Percentiles rank a stretch among this genome's conserved stretches.
Conservation (phyloP, 345 rosid species). For the Trapa incisa region DNA sequence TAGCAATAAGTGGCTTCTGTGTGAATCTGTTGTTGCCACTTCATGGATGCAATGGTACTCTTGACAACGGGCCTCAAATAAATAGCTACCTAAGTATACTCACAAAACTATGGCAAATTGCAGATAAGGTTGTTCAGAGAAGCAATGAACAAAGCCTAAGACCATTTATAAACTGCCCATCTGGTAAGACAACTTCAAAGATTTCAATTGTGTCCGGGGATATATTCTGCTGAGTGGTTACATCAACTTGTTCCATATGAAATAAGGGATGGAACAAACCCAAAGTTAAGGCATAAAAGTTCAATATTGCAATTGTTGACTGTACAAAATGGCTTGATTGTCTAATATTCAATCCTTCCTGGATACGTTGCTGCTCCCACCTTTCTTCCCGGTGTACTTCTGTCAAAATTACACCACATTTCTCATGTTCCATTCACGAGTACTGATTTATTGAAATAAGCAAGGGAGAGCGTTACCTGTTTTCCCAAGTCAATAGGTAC, state of each 20-base stretch:
- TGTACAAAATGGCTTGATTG: neutral
- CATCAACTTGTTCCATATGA: slow-evolving; percentile 1
- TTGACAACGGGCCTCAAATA: neutral
- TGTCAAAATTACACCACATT: neutral
- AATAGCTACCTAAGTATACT: neutral
- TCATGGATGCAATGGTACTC: neutral
- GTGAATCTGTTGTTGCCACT: neutral
- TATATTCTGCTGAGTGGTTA: neutral
- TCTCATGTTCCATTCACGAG: neutral
- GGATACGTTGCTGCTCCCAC: slow-evolving; percentile 19
- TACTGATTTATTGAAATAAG: neutral
- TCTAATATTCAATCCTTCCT: slow-evolving; percentile 22
- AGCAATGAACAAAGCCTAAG: neutral
- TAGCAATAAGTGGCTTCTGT: too few species aligned
- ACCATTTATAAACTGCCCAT: neutral
- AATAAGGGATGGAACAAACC: neutral
- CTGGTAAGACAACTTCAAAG: neutral
- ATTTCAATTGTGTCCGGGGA: neutral
- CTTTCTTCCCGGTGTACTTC: slow-evolving; percentile 19
- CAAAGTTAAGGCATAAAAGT: neutral
- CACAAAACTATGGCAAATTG: neutral
- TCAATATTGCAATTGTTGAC: neutral
- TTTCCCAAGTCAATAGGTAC: slow-evolving; percentile 51
- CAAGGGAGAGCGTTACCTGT: slow-evolving; percentile 20
- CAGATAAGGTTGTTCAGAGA: neutral